These are phyloP conservation scores for Kalanchoe fedtschenkoi DNA, from an alignment of 164 flowering plant species.

Conservation along the genomic window DNA sequence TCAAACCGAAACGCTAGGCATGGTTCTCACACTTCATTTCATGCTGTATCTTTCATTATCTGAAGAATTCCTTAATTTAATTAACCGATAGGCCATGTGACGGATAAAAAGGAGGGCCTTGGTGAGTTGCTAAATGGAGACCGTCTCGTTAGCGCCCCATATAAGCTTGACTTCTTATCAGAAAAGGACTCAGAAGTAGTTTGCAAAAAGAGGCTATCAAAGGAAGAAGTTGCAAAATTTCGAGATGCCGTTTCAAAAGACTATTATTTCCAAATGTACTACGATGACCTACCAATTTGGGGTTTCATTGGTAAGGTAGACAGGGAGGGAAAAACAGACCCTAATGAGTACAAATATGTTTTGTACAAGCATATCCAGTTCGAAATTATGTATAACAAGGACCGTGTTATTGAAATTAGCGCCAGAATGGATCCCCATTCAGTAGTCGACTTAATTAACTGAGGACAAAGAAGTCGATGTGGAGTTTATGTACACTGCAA, in stretches of 20 bases:
- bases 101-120: background rate
- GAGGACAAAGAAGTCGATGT: slow-evolving; percentile 1
- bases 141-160: background rate
- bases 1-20: background rate
- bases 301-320: background rate
- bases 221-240: background rate
- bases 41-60: background rate
- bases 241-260: background rate
- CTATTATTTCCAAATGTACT: slow-evolving; percentile 1
- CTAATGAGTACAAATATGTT: background rate
- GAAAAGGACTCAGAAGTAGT: background rate
- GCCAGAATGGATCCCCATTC: background rate
- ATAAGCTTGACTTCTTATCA: background rate
- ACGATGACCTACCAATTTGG: background rate
- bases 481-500: slow-evolving; percentile 1
- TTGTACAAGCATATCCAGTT: background rate
- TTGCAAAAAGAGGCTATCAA: background rate
- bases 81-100: background rate
- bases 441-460: background rate
- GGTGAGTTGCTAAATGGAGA: slow-evolving; percentile 1
- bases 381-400: slow-evolving; percentile 2
- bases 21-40: background rate
- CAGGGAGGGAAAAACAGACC: background rate
- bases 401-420: slow-evolving; percentile 1
- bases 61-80: background rate